Conservation (phyloP, 1,284 basidiomycete species). For the Ustilago trichophora region DNA sequence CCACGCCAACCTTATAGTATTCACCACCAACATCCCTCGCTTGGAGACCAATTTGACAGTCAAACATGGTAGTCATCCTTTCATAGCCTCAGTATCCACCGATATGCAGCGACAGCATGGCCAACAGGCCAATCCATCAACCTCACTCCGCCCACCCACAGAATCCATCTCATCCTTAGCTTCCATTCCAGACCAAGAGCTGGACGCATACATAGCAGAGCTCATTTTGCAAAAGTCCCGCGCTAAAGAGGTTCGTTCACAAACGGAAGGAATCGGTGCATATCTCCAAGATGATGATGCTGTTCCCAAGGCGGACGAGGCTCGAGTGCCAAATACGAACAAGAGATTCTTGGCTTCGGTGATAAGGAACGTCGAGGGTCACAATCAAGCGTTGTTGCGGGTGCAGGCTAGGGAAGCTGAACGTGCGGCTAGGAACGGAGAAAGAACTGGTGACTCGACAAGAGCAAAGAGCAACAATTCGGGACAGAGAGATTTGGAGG, state of each 20-base stretch:
- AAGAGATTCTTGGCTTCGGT: conserved; percentile 52
- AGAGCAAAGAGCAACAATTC: background rate
- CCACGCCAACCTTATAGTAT: too few species aligned
- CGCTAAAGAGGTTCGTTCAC: background rate
- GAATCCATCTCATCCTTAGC: background rate
- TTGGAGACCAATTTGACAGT: too few species aligned
- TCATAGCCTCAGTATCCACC: too few species aligned
- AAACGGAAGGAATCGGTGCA: background rate
- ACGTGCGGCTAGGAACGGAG: background rate
- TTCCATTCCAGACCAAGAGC: conserved; percentile 17
- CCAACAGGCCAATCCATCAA: too few species aligned
- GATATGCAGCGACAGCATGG: too few species aligned
- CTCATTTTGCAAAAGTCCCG: conserved; percentile 31
- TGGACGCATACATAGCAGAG: conserved; percentile 47
- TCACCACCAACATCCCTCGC: too few species aligned
- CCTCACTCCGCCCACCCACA: too few species aligned
- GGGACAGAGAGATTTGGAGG: background rate
- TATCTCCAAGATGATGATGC: conserved; percentile 4
- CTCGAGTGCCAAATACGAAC: conserved; percentile 40
- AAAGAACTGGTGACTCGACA: too few species aligned
- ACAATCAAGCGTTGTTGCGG: conserved; percentile 43
- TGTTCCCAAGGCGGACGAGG: background rate
- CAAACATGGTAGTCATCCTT: too few species aligned
- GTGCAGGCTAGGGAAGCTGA: conserved; percentile 21
- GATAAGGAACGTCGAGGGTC: conserved; percentile 51